Evolutionary conservation across 192 early-diverging fungal genomes (phyloP), one percentile per base, ranked within the genome.

Genomic region (Cladochytrium replicatum): DNA sequence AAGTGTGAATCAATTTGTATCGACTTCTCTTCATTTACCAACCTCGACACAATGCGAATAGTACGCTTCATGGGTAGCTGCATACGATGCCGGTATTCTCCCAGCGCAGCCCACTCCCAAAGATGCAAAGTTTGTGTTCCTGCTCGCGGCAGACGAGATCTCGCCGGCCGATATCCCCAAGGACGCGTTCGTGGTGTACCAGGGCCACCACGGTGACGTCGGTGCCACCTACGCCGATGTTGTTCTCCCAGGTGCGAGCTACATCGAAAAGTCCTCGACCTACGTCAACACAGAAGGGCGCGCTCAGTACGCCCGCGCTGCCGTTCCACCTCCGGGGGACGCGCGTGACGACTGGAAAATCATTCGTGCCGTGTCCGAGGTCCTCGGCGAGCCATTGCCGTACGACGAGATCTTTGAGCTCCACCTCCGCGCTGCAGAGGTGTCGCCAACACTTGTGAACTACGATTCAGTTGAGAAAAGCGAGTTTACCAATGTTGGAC

Each of bases 271-370:
- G 78, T 64, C 77, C 23, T 89, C 85, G 13, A 98, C 95, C 19
- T 97, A 78, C 60, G 84, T 98, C 47, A 98, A 95, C 77, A 96
- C 93, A 6, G 95, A 98, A 60, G 95, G 95, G 38, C 85, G 95
- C 29, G 69, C 89, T 32, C 95, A 98, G 65, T 68, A 78, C 37
- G 93, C 95, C 13, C 88, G 93, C 40, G 88, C 89, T 25, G 89
- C 93, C 7, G 93, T 98, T 17, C 76, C 80, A 32, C 83, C 86
- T 9, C 89, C 91, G 5, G 84, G 74, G 15, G 86, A 79, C 28
- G 87, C 95, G 6, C 90, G 95, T 44, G 93, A 96, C 53, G 95
- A 99, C 75, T 99, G 95, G 95, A 95, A 93, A 83, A 93, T 99
- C 46, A 73, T 99, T 38, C 89, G 95, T 32, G 95, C 95, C 2